Evolutionary conservation across 2,329 filamentous ascomycete species (phyloP).

Genomic region (Talaromyces sp.): DNA sequence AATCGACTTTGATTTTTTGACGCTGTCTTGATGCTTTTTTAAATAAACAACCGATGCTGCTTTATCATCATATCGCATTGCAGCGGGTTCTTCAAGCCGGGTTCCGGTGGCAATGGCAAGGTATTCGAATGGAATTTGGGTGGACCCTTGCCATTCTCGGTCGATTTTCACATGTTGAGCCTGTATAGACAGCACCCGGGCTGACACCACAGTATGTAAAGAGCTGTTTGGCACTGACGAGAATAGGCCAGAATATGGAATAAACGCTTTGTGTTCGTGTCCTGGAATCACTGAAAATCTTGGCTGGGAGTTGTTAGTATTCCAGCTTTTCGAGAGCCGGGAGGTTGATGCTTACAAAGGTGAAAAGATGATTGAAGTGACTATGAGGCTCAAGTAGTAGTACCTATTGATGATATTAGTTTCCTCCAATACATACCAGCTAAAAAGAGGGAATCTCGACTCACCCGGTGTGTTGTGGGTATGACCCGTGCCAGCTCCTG

Average conservation of each 20-base stretch:
- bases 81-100: conserved; percentile 27
- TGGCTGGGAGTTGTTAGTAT: conserved; percentile 18
- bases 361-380: conserved; percentile 33
- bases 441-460: neutral
- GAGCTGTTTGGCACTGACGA: conserved; percentile 18
- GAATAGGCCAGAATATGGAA: conserved; percentile 30
- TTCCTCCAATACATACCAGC: neutral
- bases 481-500: conserved; percentile 31
- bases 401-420: conserved; percentile 18
- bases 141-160: conserved; percentile 30
- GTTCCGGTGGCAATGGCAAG: conserved; percentile 32
- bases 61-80: conserved; percentile 31
- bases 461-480: conserved; percentile 31
- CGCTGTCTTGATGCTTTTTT: conserved; percentile 26
- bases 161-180: conserved; percentile 26
- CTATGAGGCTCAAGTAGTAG: conserved; percentile 31
- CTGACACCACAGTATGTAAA: conserved; percentile 27
- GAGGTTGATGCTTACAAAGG: conserved; percentile 22
- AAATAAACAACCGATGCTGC: conserved; percentile 28
- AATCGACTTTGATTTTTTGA: conserved; percentile 26
- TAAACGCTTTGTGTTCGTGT: conserved; percentile 35
- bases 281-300: conserved; percentile 30
- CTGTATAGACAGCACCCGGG: conserved; percentile 27
- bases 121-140: conserved; percentile 28
- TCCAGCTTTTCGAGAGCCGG: neutral